Conservation (phyloP, 2,329 filamentous ascomycete species). For the Cucurbitaria berberidis region DNA sequence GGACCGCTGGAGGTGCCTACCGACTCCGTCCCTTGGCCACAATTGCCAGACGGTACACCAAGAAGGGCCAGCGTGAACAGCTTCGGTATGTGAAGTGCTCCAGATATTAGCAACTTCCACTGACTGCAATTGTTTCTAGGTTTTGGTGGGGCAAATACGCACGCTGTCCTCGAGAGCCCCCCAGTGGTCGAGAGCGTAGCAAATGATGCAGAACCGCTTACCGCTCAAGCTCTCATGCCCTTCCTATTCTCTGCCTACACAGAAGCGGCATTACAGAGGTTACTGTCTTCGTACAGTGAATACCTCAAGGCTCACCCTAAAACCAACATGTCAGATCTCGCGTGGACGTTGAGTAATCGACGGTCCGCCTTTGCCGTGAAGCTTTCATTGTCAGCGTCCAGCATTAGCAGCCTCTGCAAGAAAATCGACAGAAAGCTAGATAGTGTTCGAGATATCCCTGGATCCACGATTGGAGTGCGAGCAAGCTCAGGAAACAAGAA, state of each 20-base stretch:
- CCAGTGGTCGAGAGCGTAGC: neutral
- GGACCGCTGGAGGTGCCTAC: too few species aligned
- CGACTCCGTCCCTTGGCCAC: neutral
- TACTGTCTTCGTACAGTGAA: too few species aligned
- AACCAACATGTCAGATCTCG: too few species aligned
- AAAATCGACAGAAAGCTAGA: neutral
- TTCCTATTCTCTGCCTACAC: neutral
- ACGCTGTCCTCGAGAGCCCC: slow-evolving; percentile 39
- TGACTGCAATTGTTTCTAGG: too few species aligned
- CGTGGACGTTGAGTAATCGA: too few species aligned
- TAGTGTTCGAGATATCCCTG: neutral
- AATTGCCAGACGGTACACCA: slow-evolving; percentile 1
- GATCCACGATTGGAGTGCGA: neutral
- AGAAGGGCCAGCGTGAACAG: slow-evolving; percentile 24
- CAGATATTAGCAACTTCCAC: too few species aligned
- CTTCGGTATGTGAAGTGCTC: too few species aligned
- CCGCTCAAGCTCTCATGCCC: neutral
- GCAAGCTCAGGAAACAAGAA: neutral
- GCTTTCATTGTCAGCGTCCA: too few species aligned
- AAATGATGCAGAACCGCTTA: neutral
- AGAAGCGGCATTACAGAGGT: neutral
- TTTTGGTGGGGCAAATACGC: slow-evolving; percentile 33
- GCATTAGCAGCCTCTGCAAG: too few species aligned
- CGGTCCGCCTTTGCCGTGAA: too few species aligned
- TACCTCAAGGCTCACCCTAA: too few species aligned